Evolutionary conservation across 768 basidiomycete genomes (phyloP), one percentile per base, ranked within the genome.

Genomic region (Lepiota brunneoincarnata): DNA sequence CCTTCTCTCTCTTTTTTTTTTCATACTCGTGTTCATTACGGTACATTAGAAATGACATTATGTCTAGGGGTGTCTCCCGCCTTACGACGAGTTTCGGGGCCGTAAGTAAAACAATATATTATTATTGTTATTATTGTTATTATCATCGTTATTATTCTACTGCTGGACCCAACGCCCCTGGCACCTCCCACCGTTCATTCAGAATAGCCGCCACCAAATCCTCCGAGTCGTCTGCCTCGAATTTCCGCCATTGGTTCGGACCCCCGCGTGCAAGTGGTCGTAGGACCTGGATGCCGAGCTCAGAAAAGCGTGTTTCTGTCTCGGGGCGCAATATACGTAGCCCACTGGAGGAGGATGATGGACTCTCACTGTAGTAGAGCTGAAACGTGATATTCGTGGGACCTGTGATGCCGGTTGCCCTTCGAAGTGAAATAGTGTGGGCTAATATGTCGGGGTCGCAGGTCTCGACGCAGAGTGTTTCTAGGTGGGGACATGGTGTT

Each of bases 141-240:
- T n/a, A n/a, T n/a, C n/a, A n/a, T n/a, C n/a, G 12, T 35, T 14
- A 17, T 28, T 11, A 14, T 10, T 15, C 12, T 18, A 18, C 39
- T 38, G n/a, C 21, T 45, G n/a, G 11, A 43, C 34, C n/a, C 12
- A 24, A 12, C 12, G 31, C 6, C 2, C 42, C 31, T n/a, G 43
- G 21, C 9, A 40, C 42, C 20, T 54, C 52, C 52, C 37, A 35
- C 3, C 37, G 14, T 38, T 54, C 52, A 12, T 28, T 28, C 12
- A 54, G 26, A 20, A 54, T 54, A 12, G 52, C 52, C 1, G 44
- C 43, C 10, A 54, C 52, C 17, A 54, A 36, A 12, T 45, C 52
- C 15, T 54, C 52, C n/a, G 52, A 54, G n/a, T 54, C 52, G 23
- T 54, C 52, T 6, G 31, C 35, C 21, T 39, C 44, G 7, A 39